phyloP scores from a whole-genome alignment of 805 yeast genomes.

The Cyberlindnera saturnus region DNA sequence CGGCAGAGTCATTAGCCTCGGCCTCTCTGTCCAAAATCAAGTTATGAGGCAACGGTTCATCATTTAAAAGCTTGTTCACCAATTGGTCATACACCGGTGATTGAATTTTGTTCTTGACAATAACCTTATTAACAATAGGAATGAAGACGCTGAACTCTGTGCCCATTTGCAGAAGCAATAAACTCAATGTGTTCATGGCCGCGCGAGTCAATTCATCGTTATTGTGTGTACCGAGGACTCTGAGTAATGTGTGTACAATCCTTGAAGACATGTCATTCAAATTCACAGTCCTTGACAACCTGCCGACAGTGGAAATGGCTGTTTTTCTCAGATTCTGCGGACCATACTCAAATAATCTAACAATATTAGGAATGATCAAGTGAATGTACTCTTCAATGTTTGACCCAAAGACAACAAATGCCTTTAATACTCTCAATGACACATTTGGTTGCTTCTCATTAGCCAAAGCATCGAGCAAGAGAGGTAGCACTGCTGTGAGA shows the following conservation, averaged over 20 bases:
- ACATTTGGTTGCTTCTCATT: constrained; percentile 61
- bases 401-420: constrained; percentile 81
- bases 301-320: constrained; percentile 80
- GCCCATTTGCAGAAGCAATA: constrained; percentile 75
- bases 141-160: constrained; percentile 79
- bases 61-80: constrained; percentile 68
- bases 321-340: constrained; percentile 52
- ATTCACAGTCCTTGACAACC: constrained; percentile 64
- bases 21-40: constrained; percentile 62
- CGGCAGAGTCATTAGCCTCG: constrained; percentile 25
- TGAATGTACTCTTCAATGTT: constrained; percentile 87
- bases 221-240: constrained; percentile 48
- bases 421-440: constrained; percentile 67
- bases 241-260: constrained; percentile 76
- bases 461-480: constrained; percentile 71
- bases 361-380: constrained; percentile 79
- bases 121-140: constrained; percentile 68
- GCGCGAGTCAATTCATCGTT: constrained; percentile 57
- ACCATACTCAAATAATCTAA: constrained; percentile 72
- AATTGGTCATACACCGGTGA: constrained; percentile 75
- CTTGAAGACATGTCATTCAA: constrained; percentile 86
- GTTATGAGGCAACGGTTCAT: constrained; percentile 81
- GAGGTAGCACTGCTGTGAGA: constrained; percentile 70
- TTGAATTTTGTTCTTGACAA: constrained; percentile 58
- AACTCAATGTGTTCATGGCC: constrained; percentile 73